These are phyloP conservation scores for Tetracladium setigerum DNA, from an alignment of 495 filamentous ascomycete genomes.

Conservation along the genomic window DNA sequence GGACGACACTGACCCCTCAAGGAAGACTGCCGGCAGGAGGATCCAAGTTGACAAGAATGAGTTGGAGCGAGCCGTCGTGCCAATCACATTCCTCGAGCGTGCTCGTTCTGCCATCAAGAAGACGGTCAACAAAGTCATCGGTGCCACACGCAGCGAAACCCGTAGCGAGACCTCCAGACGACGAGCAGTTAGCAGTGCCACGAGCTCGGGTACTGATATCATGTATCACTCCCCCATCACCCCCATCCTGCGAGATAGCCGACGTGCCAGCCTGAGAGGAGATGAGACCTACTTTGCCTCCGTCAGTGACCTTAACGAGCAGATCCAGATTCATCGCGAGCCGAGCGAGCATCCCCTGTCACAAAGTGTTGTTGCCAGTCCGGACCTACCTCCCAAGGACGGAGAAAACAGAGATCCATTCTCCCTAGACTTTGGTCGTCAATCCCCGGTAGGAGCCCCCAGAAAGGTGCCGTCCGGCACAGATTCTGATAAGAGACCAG, in stretches of 20 bases:
- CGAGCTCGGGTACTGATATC: constrained; percentile 39
- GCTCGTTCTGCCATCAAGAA: constrained; percentile 62
- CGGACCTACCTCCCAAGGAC: constrained; percentile 41
- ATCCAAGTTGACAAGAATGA: constrained; percentile 91
- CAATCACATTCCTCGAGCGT: constrained; percentile 76
- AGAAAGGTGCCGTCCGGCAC: constrained; percentile 31
- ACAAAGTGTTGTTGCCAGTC: constrained; percentile 71
- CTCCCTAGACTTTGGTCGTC: constrained; percentile 29
- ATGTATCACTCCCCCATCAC: constrained; percentile 19
- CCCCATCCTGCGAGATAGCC: constrained; percentile 36
- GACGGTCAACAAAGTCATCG: constrained; percentile 51
- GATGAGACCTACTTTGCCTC: constrained; percentile 60
- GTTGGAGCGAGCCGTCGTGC: constrained; percentile 82
- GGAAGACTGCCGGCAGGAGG: constrained; percentile 72
- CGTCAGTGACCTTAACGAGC: constrained; percentile 31
- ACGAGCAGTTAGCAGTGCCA: constrained; percentile 50
- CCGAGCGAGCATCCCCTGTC: constrained; percentile 59
- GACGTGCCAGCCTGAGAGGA: constrained; percentile 61
- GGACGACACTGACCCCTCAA: constrained; percentile 83
- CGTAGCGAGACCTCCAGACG: constrained; percentile 44
- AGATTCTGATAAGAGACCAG: constrained; percentile 56
- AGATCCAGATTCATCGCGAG: constrained; percentile 13
- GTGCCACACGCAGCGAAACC: constrained; percentile 43
- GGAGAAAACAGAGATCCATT: constrained; percentile 22
- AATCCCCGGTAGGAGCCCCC: constrained; percentile 26